Conservation (phyloP, 2,329 filamentous ascomycete species). For the Alternaria rosae region DNA sequence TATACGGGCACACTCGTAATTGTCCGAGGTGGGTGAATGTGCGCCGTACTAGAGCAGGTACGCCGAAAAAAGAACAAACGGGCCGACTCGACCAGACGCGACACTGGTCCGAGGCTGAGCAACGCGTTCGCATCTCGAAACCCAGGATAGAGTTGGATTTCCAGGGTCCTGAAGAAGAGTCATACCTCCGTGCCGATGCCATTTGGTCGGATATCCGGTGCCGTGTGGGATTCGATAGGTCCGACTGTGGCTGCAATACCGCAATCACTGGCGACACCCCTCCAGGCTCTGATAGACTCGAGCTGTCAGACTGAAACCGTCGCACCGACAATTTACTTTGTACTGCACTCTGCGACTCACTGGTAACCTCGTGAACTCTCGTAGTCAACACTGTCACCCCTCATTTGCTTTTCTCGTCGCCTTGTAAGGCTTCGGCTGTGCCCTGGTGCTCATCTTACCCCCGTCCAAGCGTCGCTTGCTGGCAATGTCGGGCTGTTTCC, state of each 20-base stretch:
- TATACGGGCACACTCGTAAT: neutral
- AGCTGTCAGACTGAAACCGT: neutral
- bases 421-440: conserved; percentile 1
- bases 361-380: neutral
- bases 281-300: neutral
- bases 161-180: neutral
- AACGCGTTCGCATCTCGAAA: conserved; percentile 17
- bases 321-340: neutral
- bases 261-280: neutral
- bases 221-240: conserved; percentile 1
- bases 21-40: neutral
- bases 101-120: conserved; percentile 20
- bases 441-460: conserved; percentile 2
- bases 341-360: neutral
- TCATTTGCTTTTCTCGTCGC: conserved; percentile 11
- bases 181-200: conserved; percentile 2
- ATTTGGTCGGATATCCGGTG: conserved; percentile 1
- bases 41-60: neutral
- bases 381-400: neutral
- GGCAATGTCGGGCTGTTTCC: conserved; percentile 2
- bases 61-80: conserved; percentile 13
- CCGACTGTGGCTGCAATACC: neutral
- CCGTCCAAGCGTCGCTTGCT: neutral
- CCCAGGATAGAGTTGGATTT: conserved; percentile 11
- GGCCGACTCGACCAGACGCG: conserved; percentile 26